These are phyloP conservation scores for Yamadazyma akitaensis DNA, from an alignment of 805 yeast genomes.

Conservation along the genomic window DNA sequence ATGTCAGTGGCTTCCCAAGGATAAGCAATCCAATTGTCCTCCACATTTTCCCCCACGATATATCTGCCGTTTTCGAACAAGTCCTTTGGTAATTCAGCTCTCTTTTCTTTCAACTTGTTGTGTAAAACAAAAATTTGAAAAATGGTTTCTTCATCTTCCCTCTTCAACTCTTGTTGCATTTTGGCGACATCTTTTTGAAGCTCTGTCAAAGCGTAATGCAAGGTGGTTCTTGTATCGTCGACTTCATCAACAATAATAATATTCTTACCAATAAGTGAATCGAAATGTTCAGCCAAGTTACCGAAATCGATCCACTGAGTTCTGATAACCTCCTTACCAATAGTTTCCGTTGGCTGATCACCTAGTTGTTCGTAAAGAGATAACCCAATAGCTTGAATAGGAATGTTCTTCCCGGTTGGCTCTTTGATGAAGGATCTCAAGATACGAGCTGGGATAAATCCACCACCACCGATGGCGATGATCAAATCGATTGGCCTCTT, in stretches of 20 bases:
- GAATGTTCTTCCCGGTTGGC: slow-evolving; percentile 60
- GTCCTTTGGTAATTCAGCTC: slow-evolving; percentile 64
- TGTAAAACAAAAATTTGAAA: slow-evolving; percentile 80
- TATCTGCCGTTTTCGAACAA: slow-evolving; percentile 65
- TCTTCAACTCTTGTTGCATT: slow-evolving; percentile 58
- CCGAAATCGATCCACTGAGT: slow-evolving; percentile 91
- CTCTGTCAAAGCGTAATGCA: slow-evolving; percentile 80
- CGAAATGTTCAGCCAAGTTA: slow-evolving; percentile 63
- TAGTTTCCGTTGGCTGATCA: slow-evolving; percentile 28
- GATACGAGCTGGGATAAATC: slow-evolving; percentile 67
- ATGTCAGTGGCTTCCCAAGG: slow-evolving; percentile 89
- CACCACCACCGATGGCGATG: slow-evolving; percentile 73
- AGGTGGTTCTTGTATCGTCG: slow-evolving; percentile 87
- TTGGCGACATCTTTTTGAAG: slow-evolving; percentile 59
- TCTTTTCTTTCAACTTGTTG: slow-evolving; percentile 79
- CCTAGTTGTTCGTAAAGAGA: slow-evolving; percentile 60
- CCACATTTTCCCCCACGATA: slow-evolving; percentile 69
- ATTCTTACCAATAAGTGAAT: slow-evolving; percentile 76
- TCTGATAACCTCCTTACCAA: slow-evolving; percentile 78
- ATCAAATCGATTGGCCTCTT: slow-evolving; percentile 51
- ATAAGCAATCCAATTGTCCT: slow-evolving; percentile 82
- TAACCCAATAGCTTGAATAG: slow-evolving; percentile 68
- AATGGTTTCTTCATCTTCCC: slow-evolving; percentile 56
- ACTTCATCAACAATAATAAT: slow-evolving; percentile 85
- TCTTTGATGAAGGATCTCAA: slow-evolving; percentile 60